These are phyloP conservation scores for Chrysoporthe cubensis DNA, from an alignment of 2,329 filamentous ascomycete genomes.

Conservation along the genomic window DNA sequence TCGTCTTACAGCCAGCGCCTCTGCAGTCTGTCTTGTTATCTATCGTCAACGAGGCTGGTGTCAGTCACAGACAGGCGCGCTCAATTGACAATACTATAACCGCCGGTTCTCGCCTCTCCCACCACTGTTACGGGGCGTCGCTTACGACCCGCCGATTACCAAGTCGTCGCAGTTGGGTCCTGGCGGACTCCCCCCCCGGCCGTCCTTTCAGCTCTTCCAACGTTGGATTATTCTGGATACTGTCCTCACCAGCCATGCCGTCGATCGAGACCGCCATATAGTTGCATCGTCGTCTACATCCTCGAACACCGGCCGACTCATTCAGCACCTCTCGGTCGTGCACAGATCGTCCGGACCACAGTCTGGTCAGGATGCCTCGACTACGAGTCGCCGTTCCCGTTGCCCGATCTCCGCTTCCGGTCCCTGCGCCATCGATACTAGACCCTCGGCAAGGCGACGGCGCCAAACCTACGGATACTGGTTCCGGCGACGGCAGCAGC, in stretches of 20 bases:
- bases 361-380: neutral
- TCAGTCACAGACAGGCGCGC: neutral
- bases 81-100: neutral
- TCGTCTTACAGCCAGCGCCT: neutral
- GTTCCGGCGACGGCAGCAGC: neutral
- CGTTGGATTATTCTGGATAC: neutral
- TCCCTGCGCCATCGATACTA: neutral
- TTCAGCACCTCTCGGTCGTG: neutral
- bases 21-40: neutral
- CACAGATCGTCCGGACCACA: neutral
- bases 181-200: neutral
- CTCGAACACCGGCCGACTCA: neutral
- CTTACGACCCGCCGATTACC: neutral
- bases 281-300: constrained; percentile 1
- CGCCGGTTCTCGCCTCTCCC: neutral
- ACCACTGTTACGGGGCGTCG: neutral
- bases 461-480: neutral
- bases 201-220: neutral
- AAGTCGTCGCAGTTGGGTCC: neutral
- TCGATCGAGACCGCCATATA: constrained; percentile 11
- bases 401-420: neutral
- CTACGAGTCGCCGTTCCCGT: constrained; percentile 1
- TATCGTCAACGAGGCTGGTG: neutral
- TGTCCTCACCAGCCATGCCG: constrained; percentile 2
- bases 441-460: constrained; percentile 1